Conservation (phyloP, 164 flowering plant genomes). For the Sextonia rubra region DNA sequence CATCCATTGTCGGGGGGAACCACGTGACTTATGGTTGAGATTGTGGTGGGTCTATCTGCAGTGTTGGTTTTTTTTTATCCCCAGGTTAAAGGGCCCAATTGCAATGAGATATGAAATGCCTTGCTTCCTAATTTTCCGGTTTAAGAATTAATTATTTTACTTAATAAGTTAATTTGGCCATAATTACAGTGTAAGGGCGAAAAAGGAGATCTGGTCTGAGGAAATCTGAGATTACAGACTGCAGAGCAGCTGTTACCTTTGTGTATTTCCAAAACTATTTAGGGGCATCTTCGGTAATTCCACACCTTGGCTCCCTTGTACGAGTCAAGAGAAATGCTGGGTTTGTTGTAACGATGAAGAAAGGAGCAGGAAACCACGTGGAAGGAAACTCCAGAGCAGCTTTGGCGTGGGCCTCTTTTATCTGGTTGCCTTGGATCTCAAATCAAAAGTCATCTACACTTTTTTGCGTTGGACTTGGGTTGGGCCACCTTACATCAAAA, state of each 20-base stretch:
- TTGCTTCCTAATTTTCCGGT: too few species aligned
- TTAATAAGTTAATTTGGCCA: neutral
- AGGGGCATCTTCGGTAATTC: slow-evolving; percentile 8
- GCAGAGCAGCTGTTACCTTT: slow-evolving; percentile 1
- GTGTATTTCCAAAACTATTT: neutral
- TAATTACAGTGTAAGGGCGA: neutral
- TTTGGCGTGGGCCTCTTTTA: neutral
- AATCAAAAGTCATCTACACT: too few species aligned
- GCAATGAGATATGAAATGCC: too few species aligned
- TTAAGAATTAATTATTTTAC: too few species aligned
- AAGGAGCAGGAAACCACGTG: slow-evolving; percentile 23
- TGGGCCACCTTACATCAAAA: neutral
- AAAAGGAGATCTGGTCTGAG: neutral
- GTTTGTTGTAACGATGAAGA: slow-evolving; percentile 25
- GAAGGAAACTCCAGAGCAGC: neutral
- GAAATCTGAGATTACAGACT: neutral
- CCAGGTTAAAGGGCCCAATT: too few species aligned
- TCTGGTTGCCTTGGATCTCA: too few species aligned
- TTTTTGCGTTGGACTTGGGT: neutral
- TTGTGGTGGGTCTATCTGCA: too few species aligned
- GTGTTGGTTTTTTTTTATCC: too few species aligned
- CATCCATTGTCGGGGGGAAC: too few species aligned
- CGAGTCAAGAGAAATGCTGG: slow-evolving; percentile 24
- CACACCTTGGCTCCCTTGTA: slow-evolving; percentile 12
- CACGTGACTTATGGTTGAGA: too few species aligned